These are phyloP conservation scores for Allium sativum DNA, from an alignment of 106 monocot species.

Conservation along the genomic window DNA sequence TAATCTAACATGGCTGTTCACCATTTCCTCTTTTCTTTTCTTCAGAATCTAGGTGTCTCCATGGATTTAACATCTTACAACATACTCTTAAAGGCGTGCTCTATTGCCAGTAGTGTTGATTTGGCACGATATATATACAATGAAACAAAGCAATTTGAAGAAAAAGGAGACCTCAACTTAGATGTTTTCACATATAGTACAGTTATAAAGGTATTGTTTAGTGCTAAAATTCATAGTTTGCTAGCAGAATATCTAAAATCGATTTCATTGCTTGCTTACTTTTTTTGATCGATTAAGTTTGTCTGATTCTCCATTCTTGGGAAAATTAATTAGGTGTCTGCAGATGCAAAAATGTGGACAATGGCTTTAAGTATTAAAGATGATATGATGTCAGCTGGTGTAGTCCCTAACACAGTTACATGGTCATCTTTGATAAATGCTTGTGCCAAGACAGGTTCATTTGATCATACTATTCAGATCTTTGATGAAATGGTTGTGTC, in stretches of 20 bases:
- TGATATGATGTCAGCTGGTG: slow-evolving; percentile 58
- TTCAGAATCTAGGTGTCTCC: slow-evolving; percentile 52
- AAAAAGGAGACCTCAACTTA: slow-evolving; percentile 33
- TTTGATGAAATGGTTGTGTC: slow-evolving; percentile 74
- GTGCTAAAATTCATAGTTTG: not conserved
- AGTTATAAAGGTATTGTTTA: slow-evolving; percentile 69
- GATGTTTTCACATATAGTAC: slow-evolving; percentile 82
- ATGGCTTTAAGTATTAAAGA: slow-evolving; percentile 71
- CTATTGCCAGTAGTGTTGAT: slow-evolving; percentile 65
- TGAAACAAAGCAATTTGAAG: slow-evolving; percentile 44
- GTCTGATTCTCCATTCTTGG: not conserved
- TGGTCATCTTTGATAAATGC: slow-evolving; percentile 77
- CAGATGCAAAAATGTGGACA: slow-evolving; percentile 85
- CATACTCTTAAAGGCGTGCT: slow-evolving; percentile 84
- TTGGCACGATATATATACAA: slow-evolving; percentile 65
- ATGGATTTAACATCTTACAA: slow-evolving; percentile 76
- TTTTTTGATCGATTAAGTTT: not conserved
- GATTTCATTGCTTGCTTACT: not conserved
- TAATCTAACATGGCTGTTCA: too few relatives aligned
- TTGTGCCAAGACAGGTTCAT: slow-evolving; percentile 56
- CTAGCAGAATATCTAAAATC: not conserved
- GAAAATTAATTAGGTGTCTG: slow-evolving; percentile 39
- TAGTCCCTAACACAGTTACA: slow-evolving; percentile 61
- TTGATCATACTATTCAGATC: slow-evolving; percentile 48
- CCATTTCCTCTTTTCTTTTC: not conserved